phyloP scores from a whole-genome alignment of 176 grass and related monocot species.

The Dactylis glomerata region DNA sequence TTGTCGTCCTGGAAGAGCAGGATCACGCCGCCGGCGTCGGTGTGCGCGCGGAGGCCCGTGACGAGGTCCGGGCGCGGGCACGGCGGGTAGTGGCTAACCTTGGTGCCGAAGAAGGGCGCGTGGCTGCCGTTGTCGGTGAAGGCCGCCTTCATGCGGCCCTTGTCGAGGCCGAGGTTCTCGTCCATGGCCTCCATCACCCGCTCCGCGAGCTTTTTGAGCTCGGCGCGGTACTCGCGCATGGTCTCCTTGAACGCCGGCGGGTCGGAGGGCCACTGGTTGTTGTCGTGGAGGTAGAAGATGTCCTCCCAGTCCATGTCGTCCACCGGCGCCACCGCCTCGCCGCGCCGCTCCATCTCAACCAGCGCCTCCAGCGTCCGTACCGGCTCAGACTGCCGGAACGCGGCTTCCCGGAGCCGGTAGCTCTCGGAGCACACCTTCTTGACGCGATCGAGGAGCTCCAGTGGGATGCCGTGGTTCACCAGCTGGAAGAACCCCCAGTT shows the following conservation, averaged over 20 bases:
- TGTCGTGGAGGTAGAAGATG: constrained; percentile 55
- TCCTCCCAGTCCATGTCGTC: constrained; percentile 69
- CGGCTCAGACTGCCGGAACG: constrained; percentile 40
- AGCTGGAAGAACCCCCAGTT: constrained; percentile 64
- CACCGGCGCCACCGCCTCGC: constrained; percentile 30
- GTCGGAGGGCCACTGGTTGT: constrained; percentile 44
- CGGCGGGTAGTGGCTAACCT: constrained; percentile 77
- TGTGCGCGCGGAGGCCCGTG: constrained; percentile 60
- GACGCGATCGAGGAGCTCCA: constrained; percentile 49
- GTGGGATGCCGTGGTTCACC: constrained; percentile 46
- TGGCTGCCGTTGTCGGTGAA: constrained; percentile 40
- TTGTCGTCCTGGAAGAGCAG: constrained; percentile 69
- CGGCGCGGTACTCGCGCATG: constrained; percentile 59
- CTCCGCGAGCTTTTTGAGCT: constrained; percentile 35
- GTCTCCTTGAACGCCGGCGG: constrained; percentile 57
- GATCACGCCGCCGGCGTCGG: constrained; percentile 66
- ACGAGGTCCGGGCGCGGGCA: constrained; percentile 62
- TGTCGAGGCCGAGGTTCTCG: constrained; percentile 45
- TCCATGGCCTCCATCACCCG: constrained; percentile 56
- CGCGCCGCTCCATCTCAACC: constrained; percentile 2
- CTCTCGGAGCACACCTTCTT: constrained; percentile 53
- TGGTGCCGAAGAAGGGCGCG: constrained; percentile 54
- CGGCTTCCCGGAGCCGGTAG: constrained; percentile 49
- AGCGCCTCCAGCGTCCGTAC: constrained; percentile 30
- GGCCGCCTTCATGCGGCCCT: constrained; percentile 34